These are phyloP conservation scores for Metarhizium robertsii DNA, from an alignment of 2,329 filamentous ascomycete genomes.

Conservation along the genomic window DNA sequence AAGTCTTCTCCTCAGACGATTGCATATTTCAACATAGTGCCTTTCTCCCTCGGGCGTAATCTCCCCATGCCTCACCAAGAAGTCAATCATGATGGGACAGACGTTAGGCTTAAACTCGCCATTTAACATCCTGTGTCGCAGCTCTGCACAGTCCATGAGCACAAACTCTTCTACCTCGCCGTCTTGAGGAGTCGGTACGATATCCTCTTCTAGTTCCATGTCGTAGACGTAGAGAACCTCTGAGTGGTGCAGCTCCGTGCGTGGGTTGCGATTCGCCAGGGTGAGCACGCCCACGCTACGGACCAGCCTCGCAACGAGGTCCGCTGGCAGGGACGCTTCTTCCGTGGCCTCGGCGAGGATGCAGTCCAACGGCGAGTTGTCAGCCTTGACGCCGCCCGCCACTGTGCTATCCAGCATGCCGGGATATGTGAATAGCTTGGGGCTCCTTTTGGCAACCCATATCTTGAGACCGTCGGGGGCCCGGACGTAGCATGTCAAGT, in stretches of 20 bases:
- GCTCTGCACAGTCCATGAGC: slow-evolving; percentile 51
- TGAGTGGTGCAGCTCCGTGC: slow-evolving; percentile 21
- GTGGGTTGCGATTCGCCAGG: slow-evolving; percentile 20
- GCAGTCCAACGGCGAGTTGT: slow-evolving; percentile 56
- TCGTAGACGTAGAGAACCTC: slow-evolving; percentile 64
- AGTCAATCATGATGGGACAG: slow-evolving; percentile 68
- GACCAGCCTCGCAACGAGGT: slow-evolving; percentile 17
- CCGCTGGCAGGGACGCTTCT: slow-evolving; percentile 45
- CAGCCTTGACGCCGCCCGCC: slow-evolving; percentile 64
- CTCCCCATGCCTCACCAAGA: slow-evolving; percentile 68
- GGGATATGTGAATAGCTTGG: slow-evolving; percentile 61
- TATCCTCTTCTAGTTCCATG: slow-evolving; percentile 49
- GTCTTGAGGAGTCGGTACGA: slow-evolving; percentile 60
- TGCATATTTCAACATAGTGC: slow-evolving; percentile 60
- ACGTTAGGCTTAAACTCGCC: slow-evolving; percentile 83
- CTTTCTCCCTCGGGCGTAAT: slow-evolving; percentile 63
- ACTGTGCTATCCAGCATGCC: slow-evolving; percentile 73
- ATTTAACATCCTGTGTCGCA: slow-evolving; percentile 50
- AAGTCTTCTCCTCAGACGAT: slow-evolving; percentile 32
- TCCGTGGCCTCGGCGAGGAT: slow-evolving; percentile 64
- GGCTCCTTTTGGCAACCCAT: slow-evolving; percentile 62
- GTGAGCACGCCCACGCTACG: slow-evolving; percentile 24
- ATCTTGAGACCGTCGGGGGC: slow-evolving; percentile 41
- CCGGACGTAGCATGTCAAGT: slow-evolving; percentile 54
- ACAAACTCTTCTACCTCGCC: slow-evolving; percentile 71